Conservation (phyloP, 371 early-diverging fungal species). For the Mucor piriformis region DNA sequence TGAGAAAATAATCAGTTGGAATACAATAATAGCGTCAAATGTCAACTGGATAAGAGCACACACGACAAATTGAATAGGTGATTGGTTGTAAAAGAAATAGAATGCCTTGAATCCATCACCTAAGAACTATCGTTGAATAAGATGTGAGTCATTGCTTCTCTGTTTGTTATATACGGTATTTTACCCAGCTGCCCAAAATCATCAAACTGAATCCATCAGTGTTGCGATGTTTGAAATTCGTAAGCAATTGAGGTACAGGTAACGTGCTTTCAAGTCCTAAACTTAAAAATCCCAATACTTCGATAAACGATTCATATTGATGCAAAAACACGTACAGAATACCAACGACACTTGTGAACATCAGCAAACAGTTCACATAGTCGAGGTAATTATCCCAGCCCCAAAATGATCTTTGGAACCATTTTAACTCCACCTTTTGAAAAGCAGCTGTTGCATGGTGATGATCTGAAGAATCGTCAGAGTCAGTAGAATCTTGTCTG, state of each 20-base stretch:
- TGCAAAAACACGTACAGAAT: conserved; percentile 44
- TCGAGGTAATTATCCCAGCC: conserved; percentile 42
- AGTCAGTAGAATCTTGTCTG: conserved; percentile 10
- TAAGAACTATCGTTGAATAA: conserved; percentile 39
- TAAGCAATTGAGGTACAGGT: conserved; percentile 63
- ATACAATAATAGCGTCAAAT: conserved; percentile 60
- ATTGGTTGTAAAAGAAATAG: conserved; percentile 56
- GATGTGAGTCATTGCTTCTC: background rate
- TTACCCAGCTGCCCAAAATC: conserved; percentile 52
- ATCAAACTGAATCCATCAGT: conserved; percentile 61
- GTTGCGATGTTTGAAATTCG: conserved; percentile 54
- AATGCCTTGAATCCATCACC: conserved; percentile 71
- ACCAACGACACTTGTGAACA: conserved; percentile 36
- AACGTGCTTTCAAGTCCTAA: conserved; percentile 66
- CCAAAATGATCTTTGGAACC: conserved; percentile 35
- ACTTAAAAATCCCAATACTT: conserved; percentile 44
- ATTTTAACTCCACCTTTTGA: conserved; percentile 14
- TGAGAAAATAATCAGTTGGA: conserved; percentile 57
- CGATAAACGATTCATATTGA: conserved; percentile 33
- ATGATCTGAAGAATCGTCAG: background rate
- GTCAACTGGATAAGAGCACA: conserved; percentile 67
- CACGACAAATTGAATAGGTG: conserved; percentile 66
- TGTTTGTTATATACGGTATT: background rate
- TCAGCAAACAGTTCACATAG: conserved; percentile 54
- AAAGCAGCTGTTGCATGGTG: background rate